Evolutionary conservation across 2,329 filamentous ascomycete genomes (phyloP), one percentile per base, ranked within the genome.

Genomic region (Scedosporium apiospermum): DNA sequence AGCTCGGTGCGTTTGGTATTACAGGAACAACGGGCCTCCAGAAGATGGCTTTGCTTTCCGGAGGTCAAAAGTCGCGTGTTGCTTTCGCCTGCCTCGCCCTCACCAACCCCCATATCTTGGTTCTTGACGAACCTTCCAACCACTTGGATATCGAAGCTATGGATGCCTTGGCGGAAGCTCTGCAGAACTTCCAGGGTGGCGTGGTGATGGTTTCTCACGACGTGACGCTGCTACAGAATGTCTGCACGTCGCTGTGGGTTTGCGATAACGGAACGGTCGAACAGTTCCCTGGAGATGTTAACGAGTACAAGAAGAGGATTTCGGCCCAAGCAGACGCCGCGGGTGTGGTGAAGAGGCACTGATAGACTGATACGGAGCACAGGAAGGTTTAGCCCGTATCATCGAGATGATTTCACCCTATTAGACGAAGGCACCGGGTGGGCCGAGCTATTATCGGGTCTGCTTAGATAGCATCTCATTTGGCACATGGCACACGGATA

Each of bases 121-220:
- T 99, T 65, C 89, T 99, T 60, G 95, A 99, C 83, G 95, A 99
- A 76, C 95, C 95, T 73, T 96, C 91, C 66, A 99, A 99, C 80
- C 95, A 99, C 76, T 80, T 99, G 70, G 95, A 99, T 85, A 98
- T 99, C 69, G 95, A 99, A 76, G 95, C 95, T 66, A 97, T 99
- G 95, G 95, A 99, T 74, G 93, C 95, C 10, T 80, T 99, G 61
- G 88, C 91, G 4, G 86, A 88, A 34, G 95, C 95, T 16, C 80
- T 99, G 68, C 83, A 86, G 68, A 85, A 88, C 66, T 99, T 98
- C 78, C 84, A 96, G 77, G 95, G 95, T 65, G 95, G 95, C 74
- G 93, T 99, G 63, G 80, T 99, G 70, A 98, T 99, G 92, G 95
- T 99, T 63, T 96, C 90, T 71, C 95, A 99, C 88, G 95, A 99